Evolutionary conservation across 148 eudicot genomes (phyloP), one percentile per base, ranked within the genome.

Genomic region (Amaranthus palmeri): DNA sequence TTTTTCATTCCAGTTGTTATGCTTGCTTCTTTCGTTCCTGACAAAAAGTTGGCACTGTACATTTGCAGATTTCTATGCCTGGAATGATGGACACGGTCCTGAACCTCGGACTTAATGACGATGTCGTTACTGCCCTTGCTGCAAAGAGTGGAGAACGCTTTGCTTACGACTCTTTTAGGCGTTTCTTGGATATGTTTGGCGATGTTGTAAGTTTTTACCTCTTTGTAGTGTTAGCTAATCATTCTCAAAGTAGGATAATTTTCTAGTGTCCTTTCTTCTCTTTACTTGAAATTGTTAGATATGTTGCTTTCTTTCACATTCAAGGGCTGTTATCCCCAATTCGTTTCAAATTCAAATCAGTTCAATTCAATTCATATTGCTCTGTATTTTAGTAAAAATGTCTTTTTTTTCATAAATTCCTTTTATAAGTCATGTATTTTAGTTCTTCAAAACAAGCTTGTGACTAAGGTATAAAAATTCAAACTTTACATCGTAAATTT

Each of bases 81-180:
- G 99, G 99, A 4, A 96, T 96, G 99, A 96, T 96, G 99, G 99
- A 96, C 83, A 96, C 99, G 11, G 96, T 96, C 61, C 90, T 96
- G 61, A 96, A 96, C 77, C 99, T 96, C 47, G 99, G 99, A 72
- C 95, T 96, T 48, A 96, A 96, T 77, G 99, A 96, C 69, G 88
- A 86, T n/a, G 97, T 96, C 48, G 97, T 83, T 47, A 77, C 86
- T 54, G 97, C 96, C 64, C 79, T 96, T 83, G 91, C 96, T 67
- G 79, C 84, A 14, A 96, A 96, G 76, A 90, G 99, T 71, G 99
- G 99, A 61, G 99, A 92, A 75, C 85, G 96, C 41, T 96, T 96
- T 81, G 92, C 99, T n/a, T 92, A 90, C 75, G 99, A 96, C 73
- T 96, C 99, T 0, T 96, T 83, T 52, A 85, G 99, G 73, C 93